Base-by-base conservation (phyloP, 768 basidiomycete genomes). In the Lentinula lateritia region DNA sequence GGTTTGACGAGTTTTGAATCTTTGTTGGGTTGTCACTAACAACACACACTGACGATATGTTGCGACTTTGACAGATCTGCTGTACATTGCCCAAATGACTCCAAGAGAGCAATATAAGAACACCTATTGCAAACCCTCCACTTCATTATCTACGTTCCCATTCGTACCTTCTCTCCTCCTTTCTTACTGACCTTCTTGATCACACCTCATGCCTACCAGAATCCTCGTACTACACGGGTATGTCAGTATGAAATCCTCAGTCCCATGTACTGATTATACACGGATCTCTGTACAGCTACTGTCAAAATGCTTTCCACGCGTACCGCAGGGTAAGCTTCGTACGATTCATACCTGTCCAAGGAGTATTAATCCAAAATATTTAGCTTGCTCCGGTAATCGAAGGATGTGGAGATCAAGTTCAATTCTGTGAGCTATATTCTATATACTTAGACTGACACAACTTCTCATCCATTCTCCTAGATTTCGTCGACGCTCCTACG, bases 401-500 rank as follows among this genome's bases (percentile, higher is more conserved):
- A 10, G 45, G 15, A 23, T 59, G 58, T 34, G 32, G 38, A 20
- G 35, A 59, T 59, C 35, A 16, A 38, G 46, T 59, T 28, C 9
- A 59, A 20, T 59, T 59, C 18, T 59, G 58, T 59, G 20, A 34
- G 58, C 18, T 3, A 36, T n/a, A n/a, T 38, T 18, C 18, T 59
- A 28, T 18, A 12, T 41, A 34, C n/a, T 48, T 7, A 16, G 13
- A n/a, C 9, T 13, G 13, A 12, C 7, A 1, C 20, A 6, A 10
- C 10, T 4, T 35, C 32, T 46, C 15, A 59, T 38, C 38, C 5
- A 36, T 50, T 12, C n/a, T 32, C 15, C 15, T 58, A 59, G 58
- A 59, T 45, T 59, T 59, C 46, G 46, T 59, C 42, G 58, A 59
- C 45, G 58, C 45, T 6, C 58, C 58, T 9, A 38, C 50, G 58